Base-by-base conservation (phyloP, 257 asterid genomes). In the Solanum clarkiae region DNA sequence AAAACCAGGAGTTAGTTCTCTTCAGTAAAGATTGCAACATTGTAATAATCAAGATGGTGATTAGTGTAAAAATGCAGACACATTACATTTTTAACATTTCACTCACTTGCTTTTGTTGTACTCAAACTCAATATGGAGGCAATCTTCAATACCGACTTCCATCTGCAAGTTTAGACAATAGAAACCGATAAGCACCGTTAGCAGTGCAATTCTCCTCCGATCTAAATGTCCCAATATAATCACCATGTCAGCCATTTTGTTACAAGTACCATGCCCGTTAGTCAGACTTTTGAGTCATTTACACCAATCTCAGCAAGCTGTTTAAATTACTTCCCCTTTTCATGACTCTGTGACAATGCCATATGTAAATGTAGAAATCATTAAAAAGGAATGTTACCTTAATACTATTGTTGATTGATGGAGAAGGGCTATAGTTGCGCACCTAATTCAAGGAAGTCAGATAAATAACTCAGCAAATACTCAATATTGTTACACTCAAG, bases 101-200 rank as follows among this genome's bases (percentile, higher is more conserved):
- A 84, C 98, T 86, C 91, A 95, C 98, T 97, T 97, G 98, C 98
- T 93, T 92, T 95, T 95, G 85, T 95, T 95, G 95, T 97, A 97
- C 92, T 95, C 98, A 82, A 97, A 97, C 92, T 97, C 99, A 45
- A 97, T 97, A 86, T 97, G 99, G 85, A 97, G 99, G 91, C 99
- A 95, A 91, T 95, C 99, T 86, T 97, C 99, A 62, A 97, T 97
- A 66, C 99, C 99, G 71, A 97, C 99, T 88, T 97, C 99, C 99
- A 97, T 97, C 99, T 97, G 89, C 91, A 90, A 82, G 84, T 71
- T 71, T 80, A 57, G 87, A 88, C 80, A 83, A 84, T n/a, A 56
- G 70, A 32, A 15, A 47, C 24, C n/a, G 13, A 59, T 45, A 22
- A 75, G 85, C 57, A 85, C 26, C 29, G 7, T 54, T 51, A 29